These are phyloP conservation scores for Fusarium staphyleae DNA, from an alignment of 2,329 filamentous ascomycete species.

Conservation along the genomic window DNA sequence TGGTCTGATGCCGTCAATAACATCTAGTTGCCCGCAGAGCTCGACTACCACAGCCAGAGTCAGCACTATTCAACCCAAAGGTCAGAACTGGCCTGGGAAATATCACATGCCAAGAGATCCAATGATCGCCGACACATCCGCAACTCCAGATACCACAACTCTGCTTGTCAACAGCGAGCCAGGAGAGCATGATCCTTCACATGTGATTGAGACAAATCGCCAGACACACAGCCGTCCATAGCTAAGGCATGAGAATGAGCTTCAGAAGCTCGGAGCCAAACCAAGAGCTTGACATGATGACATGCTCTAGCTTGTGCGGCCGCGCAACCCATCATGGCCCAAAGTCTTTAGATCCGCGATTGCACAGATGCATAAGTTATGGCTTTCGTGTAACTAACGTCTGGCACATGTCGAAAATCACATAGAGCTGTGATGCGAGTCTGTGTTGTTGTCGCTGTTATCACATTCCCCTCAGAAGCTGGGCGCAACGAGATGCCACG, in stretches of 20 bases:
- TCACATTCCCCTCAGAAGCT: constrained; percentile 13
- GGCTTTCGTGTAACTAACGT: neutral
- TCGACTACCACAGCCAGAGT: neutral
- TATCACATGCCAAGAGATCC: constrained; percentile 25
- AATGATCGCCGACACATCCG: constrained; percentile 1
- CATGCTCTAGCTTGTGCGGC: constrained; percentile 11
- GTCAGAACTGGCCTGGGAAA: neutral
- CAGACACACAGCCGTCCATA: constrained; percentile 13
- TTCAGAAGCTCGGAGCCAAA: neutral
- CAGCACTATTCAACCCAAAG: neutral
- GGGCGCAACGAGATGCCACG: constrained; percentile 3
- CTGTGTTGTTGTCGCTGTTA: constrained; percentile 1
- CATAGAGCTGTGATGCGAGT: neutral
- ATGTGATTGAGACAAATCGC: constrained; percentile 16
- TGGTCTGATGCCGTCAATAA: neutral
- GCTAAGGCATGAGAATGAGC: neutral
- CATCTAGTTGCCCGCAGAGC: neutral
- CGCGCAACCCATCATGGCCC: neutral
- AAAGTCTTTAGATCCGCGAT: constrained; percentile 1
- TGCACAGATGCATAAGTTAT: constrained; percentile 3
- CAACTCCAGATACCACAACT: constrained; percentile 2
- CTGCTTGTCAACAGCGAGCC: constrained; percentile 2
- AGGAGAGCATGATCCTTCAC: constrained; percentile 3
- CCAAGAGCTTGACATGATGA: constrained; percentile 10
- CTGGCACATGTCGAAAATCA: neutral